These are phyloP conservation scores for Lachnellula willkommii DNA, from an alignment of 2,329 filamentous ascomycete genomes.

Conservation along the genomic window DNA sequence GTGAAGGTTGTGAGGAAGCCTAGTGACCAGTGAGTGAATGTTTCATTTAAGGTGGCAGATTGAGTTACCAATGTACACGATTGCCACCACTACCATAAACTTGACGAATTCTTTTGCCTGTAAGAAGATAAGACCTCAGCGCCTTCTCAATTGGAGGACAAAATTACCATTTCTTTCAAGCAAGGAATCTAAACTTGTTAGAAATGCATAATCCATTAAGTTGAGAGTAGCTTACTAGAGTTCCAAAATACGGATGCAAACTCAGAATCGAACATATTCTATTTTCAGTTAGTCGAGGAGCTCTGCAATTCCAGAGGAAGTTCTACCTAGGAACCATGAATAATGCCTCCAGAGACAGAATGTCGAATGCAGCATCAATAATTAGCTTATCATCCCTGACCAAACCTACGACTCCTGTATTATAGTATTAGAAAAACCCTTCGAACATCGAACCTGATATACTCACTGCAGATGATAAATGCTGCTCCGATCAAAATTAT, in stretches of 20 bases:
- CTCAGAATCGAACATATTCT: slow-evolving; percentile 83
- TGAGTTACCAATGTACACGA: slow-evolving; percentile 66
- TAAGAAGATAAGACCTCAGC: neutral
- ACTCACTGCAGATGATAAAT: slow-evolving; percentile 68
- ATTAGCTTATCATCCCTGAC: slow-evolving; percentile 53
- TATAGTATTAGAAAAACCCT: no score
- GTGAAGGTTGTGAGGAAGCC: slow-evolving; percentile 85
- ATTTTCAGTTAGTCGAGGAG: slow-evolving; percentile 6
- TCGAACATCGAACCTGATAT: no score
- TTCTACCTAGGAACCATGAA: slow-evolving; percentile 72
- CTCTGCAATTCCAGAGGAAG: neutral
- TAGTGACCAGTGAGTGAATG: neutral
- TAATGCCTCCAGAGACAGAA: slow-evolving; percentile 81
- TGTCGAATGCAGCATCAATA: slow-evolving; percentile 79
- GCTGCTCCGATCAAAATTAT: slow-evolving; percentile 68
- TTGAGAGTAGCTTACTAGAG: slow-evolving; percentile 42
- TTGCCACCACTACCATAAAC: slow-evolving; percentile 72
- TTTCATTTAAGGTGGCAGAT: neutral
- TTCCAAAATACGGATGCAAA: slow-evolving; percentile 85
- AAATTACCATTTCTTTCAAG: slow-evolving; percentile 75
- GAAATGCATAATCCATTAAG: slow-evolving; percentile 2
- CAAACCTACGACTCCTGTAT: slow-evolving; percentile 60
- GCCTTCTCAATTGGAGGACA: neutral
- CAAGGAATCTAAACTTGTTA: slow-evolving; percentile 60
- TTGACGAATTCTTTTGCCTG: slow-evolving; percentile 82